A percentile compares a stretch with the other conserved stretches of the same genome.
Conservation (phyloP, 2,329 filamentous ascomycete genomes). For the Achaetomium macrosporum region DNA sequence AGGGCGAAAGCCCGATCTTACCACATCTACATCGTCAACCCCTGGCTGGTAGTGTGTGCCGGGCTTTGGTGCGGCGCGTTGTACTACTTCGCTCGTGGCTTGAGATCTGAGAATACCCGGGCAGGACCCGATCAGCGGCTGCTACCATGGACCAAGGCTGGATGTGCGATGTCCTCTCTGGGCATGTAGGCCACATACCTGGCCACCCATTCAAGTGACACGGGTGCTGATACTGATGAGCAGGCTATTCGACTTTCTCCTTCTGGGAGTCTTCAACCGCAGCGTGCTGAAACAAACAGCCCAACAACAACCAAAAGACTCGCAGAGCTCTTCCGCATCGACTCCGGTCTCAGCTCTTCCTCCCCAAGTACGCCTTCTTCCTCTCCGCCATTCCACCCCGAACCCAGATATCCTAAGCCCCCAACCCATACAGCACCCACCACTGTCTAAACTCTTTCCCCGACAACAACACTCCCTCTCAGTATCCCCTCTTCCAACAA, state of each 20-base stretch:
- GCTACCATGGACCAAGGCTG: slow-evolving; percentile 19
- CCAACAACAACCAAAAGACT: not conserved
- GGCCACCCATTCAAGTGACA: too few relatives aligned
- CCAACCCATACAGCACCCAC: too few relatives aligned
- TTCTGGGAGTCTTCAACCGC: slow-evolving; percentile 23
- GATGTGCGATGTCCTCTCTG: slow-evolving; percentile 16
- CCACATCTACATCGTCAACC: slow-evolving; percentile 14
- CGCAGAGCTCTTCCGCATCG: not conserved
- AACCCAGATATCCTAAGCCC: not conserved
- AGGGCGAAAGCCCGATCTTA: slow-evolving; percentile 8
- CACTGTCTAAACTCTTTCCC: too few relatives aligned
- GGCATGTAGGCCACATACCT: slow-evolving; percentile 15
- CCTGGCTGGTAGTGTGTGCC: slow-evolving; percentile 10
- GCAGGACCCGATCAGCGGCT: not conserved
- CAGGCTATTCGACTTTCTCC: slow-evolving; percentile 23
- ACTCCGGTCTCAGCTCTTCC: not conserved
- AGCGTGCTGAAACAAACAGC: not conserved
- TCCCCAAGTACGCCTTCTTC: not conserved
- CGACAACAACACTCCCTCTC: not conserved
- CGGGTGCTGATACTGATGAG: not conserved
- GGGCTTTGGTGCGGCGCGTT: slow-evolving; percentile 20
- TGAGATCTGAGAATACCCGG: not conserved
- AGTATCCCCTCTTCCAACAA: too few relatives aligned
- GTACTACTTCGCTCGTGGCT: slow-evolving; percentile 16
- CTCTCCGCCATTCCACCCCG: not conserved